These are phyloP conservation scores for Trichoderma erinaceum DNA, from an alignment of 495 filamentous ascomycete genomes.

Conservation along the genomic window DNA sequence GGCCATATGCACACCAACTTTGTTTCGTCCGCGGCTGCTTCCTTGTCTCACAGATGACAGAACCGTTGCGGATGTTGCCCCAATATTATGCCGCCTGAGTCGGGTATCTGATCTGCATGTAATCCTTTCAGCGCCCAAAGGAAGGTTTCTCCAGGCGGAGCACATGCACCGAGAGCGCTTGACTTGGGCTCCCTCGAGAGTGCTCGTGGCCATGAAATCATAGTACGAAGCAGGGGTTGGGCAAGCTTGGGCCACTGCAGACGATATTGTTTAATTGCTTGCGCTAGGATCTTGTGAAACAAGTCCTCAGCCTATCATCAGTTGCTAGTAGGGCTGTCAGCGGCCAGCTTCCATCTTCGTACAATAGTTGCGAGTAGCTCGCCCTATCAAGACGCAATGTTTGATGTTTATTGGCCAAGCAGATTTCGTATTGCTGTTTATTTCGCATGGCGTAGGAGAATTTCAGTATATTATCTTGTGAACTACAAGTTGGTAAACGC, in stretches of 20 bases:
- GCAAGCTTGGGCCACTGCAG: slow-evolving; percentile 3
- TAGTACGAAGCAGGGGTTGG: slow-evolving; percentile 5
- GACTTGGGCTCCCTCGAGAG: background rate
- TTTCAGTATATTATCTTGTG: no score
- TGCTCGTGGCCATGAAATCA: background rate
- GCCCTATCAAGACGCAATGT: slow-evolving; percentile 14
- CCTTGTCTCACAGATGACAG: background rate
- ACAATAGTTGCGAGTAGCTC: background rate
- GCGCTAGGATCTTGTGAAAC: slow-evolving; percentile 4
- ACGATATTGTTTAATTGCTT: slow-evolving; percentile 1
- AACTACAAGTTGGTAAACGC: no score
- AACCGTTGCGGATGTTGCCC: background rate
- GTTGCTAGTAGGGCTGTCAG: background rate
- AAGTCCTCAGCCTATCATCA: background rate
- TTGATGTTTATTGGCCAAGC: background rate
- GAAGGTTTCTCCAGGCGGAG: slow-evolving; percentile 1
- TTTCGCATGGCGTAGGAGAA: background rate
- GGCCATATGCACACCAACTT: background rate
- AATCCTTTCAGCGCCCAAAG: background rate
- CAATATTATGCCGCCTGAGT: background rate
- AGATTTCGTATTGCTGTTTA: background rate
- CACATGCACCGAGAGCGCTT: background rate
- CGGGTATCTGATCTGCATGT: slow-evolving; percentile 8
- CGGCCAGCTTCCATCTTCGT: background rate
- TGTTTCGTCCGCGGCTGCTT: background rate